Percentiles rank a stretch among this genome's conserved stretches.
Evolutionary conservation across 2,329 filamentous ascomycete genomes (phyloP).

Genomic region (Colletotrichum endophyticum): DNA sequence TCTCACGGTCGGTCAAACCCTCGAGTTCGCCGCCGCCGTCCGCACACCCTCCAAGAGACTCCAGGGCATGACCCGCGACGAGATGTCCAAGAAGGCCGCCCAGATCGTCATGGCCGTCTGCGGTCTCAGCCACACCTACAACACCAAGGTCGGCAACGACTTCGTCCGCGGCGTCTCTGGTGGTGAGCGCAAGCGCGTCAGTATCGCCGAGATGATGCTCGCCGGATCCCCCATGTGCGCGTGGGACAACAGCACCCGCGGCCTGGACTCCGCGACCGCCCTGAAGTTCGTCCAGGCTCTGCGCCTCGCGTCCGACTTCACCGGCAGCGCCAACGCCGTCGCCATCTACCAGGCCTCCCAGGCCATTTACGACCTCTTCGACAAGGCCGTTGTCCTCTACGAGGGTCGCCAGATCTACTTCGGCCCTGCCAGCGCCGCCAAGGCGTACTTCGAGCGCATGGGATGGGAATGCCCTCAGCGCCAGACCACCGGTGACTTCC

Average conservation of each 20-base stretch:
- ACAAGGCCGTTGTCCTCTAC: conserved; percentile 77
- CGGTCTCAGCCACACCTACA: conserved; percentile 73
- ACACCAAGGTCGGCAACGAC: conserved; percentile 78
- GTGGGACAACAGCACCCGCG: conserved; percentile 78
- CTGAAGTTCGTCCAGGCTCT: conserved; percentile 75
- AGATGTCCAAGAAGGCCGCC: conserved; percentile 67
- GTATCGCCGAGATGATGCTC: conserved; percentile 78
- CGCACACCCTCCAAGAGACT: conserved; percentile 71
- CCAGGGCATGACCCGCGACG: conserved; percentile 63
- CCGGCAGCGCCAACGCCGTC: conserved; percentile 65
- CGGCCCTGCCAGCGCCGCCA: conserved; percentile 65
- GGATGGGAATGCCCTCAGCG: conserved; percentile 72
- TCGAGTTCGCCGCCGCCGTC: conserved; percentile 74
- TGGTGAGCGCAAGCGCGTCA: conserved; percentile 79
- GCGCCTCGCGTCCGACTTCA: conserved; percentile 68
- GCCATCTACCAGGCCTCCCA: conserved; percentile 77
- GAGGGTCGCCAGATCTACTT: conserved; percentile 82
- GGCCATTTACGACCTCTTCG: conserved; percentile 73
- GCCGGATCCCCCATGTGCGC: conserved; percentile 59
- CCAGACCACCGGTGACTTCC: conserved; percentile 73
- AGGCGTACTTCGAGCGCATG: conserved; percentile 69
- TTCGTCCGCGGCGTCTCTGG: conserved; percentile 74
- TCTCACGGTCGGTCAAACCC: conserved; percentile 76
- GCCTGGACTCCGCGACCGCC: conserved; percentile 76
- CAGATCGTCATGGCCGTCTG: conserved; percentile 74